Conservation (phyloP, 2,329 filamentous ascomycete genomes). For the Didymella exigua region DNA sequence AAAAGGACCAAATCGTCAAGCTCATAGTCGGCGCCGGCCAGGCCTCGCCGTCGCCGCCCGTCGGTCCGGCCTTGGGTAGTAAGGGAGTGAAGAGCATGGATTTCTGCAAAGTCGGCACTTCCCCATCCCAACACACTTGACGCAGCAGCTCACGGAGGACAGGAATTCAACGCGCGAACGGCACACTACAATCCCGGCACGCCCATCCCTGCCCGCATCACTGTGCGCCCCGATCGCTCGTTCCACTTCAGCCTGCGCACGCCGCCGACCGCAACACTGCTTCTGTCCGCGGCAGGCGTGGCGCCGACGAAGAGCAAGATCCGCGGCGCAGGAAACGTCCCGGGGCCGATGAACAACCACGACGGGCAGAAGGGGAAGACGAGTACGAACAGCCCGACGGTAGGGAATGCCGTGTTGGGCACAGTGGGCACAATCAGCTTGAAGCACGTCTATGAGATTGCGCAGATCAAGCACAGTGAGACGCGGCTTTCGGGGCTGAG, state of each 20-base stretch:
- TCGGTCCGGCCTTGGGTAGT: conserved; percentile 92
- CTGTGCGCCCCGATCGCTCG: conserved; percentile 87
- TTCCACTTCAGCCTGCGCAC: conserved; percentile 95
- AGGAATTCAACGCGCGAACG: conserved; percentile 98
- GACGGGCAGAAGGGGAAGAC: conserved; percentile 48
- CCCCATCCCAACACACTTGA: not conserved
- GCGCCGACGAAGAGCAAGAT: conserved; percentile 76
- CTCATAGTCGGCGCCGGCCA: conserved; percentile 96
- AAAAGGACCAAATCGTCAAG: conserved; percentile 73
- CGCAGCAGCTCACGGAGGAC: not conserved
- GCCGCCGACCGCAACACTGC: conserved; percentile 88
- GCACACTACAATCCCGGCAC: conserved; percentile 81
- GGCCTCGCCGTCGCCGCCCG: conserved; percentile 90
- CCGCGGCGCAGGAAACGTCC: conserved; percentile 67
- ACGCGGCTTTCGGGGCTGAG: conserved; percentile 68
- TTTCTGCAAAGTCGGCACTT: conserved; percentile 83
- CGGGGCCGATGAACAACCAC: conserved; percentile 52
- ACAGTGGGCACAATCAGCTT: conserved; percentile 83
- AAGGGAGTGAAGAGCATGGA: conserved; percentile 99
- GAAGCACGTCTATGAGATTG: conserved; percentile 98
- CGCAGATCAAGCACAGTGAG: conserved; percentile 80
- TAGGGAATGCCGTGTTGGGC: conserved; percentile 71
- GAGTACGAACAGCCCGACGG: conserved; percentile 38
- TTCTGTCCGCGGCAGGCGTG: conserved; percentile 82
- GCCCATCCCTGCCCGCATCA: conserved; percentile 88